A percentile compares a stretch with the other conserved stretches of the same genome.
These are phyloP conservation scores for Pulveroboletus sp. DNA, from an alignment of 768 basidiomycete species.

Conservation along the genomic window DNA sequence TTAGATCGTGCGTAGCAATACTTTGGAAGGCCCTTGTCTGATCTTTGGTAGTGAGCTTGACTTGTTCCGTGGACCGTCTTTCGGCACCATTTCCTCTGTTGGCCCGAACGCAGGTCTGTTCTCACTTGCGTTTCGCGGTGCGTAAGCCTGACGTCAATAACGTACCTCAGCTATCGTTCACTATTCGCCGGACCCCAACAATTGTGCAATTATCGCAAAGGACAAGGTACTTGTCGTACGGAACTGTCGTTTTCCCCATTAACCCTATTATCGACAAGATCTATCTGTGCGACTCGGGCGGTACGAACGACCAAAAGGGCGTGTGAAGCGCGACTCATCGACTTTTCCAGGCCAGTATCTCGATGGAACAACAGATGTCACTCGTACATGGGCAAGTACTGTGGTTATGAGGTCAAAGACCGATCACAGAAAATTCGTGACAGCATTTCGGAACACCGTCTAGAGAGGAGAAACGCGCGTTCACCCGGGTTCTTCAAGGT, in stretches of 20 bases:
- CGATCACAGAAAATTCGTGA: background rate
- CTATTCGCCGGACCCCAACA: slow-evolving; percentile 73
- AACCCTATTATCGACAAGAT: slow-evolving; percentile 44
- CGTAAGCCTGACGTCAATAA: background rate
- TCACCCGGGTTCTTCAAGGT: slow-evolving; percentile 88
- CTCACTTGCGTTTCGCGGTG: background rate
- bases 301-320: slow-evolving; percentile 29
- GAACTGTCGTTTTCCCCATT: slow-evolving; percentile 14
- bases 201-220: slow-evolving; percentile 69
- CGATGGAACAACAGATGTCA: slow-evolving; percentile 95
- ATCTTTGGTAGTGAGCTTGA: slow-evolving; percentile 55
- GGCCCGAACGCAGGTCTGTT: slow-evolving; percentile 84
- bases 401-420: background rate
- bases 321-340: background rate
- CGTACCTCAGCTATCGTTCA: slow-evolving; percentile 76
- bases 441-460: slow-evolving; percentile 89
- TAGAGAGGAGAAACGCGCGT: slow-evolving; percentile 77
- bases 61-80: slow-evolving; percentile 83
- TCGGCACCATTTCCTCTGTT: slow-evolving; percentile 87
- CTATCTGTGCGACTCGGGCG: slow-evolving; percentile 86
- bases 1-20: slow-evolving; percentile 60
- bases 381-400: slow-evolving; percentile 70
- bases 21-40: background rate
- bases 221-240: slow-evolving; percentile 49
- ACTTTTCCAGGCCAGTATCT: slow-evolving; percentile 60